phyloP scores from a whole-genome alignment of 2,329 filamentous ascomycete genomes.

The Aspergillus spinulosporus region DNA sequence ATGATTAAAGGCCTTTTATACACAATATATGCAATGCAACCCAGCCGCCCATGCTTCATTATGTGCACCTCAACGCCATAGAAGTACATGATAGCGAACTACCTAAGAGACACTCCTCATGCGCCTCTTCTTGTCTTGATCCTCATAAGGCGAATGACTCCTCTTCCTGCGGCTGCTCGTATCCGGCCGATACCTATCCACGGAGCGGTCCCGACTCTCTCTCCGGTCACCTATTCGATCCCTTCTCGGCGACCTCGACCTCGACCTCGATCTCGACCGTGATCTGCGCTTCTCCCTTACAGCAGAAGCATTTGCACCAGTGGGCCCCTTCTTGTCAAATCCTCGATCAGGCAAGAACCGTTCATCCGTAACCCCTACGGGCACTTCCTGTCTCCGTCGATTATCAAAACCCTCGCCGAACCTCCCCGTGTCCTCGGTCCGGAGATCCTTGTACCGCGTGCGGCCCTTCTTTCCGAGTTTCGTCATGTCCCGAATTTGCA shows the following conservation, averaged over 20 bases:
- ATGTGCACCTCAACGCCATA: slow-evolving; percentile 25
- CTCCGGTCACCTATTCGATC: slow-evolving; percentile 44
- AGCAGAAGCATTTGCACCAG: slow-evolving; percentile 49
- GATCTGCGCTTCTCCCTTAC: slow-evolving; percentile 41
- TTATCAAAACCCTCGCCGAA: slow-evolving; percentile 60
- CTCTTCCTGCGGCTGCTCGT: slow-evolving; percentile 39
- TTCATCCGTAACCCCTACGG: slow-evolving; percentile 46
- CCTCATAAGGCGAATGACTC: slow-evolving; percentile 45
- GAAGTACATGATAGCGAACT: slow-evolving; percentile 10
- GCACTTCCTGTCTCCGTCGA: slow-evolving; percentile 31
- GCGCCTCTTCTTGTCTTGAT: slow-evolving; percentile 45
- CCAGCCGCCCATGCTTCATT: slow-evolving; percentile 19
- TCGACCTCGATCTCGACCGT: slow-evolving; percentile 36
- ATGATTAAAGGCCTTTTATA: slow-evolving; percentile 8
- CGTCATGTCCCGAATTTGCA: slow-evolving; percentile 91
- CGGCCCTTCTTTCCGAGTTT: slow-evolving; percentile 90
- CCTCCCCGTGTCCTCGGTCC: slow-evolving; percentile 82
- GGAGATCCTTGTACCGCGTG: slow-evolving; percentile 85
- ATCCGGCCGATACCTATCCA: slow-evolving; percentile 51
- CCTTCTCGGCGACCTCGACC: slow-evolving; percentile 55
- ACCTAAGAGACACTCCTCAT: slow-evolving; percentile 31
- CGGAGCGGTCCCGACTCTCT: slow-evolving; percentile 29
- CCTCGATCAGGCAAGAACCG: slow-evolving; percentile 48
- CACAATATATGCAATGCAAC: slow-evolving; percentile 21
- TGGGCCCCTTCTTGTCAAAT: slow-evolving; percentile 40